Percentiles rank a stretch among this genome's conserved stretches.
Evolutionary conservation across 768 basidiomycete species (phyloP).

Genomic region (Boletus rufocinnamomeus): DNA sequence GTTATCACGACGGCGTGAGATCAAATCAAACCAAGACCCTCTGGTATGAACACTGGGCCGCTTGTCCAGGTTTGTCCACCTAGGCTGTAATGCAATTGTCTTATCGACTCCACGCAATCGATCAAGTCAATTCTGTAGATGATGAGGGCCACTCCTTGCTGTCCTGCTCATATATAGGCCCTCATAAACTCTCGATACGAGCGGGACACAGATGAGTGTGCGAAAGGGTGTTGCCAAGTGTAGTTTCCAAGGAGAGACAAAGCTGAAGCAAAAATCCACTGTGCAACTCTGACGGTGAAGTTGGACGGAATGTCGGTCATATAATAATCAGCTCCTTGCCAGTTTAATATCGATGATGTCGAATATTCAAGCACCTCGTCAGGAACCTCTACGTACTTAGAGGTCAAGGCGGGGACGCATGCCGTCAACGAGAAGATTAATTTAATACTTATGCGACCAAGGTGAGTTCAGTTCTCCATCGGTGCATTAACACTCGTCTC

Average conservation of each 20-base stretch:
- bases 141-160: neutral
- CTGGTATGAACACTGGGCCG: neutral
- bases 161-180: too few species aligned
- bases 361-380: neutral
- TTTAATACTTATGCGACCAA: slow-evolving; percentile 90
- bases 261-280: too few species aligned
- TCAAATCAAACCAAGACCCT: neutral
- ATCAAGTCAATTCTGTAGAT: neutral
- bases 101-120: neutral
- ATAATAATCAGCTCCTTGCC: too few species aligned
- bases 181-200: too few species aligned
- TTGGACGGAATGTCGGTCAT: too few species aligned
- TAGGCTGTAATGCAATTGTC: too few species aligned
- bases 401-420: slow-evolving; percentile 78
- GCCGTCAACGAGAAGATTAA: slow-evolving; percentile 90
- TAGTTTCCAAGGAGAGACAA: neutral
- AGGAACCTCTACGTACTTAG: slow-evolving; percentile 47
- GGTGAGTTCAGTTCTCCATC: slow-evolving; percentile 30
- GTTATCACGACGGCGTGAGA: neutral
- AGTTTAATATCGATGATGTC: too few species aligned
- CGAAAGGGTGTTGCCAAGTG: neutral
- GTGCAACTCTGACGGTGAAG: too few species aligned
- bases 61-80: neutral
- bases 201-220: too few species aligned
- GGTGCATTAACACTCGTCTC: neutral